Evolutionary conservation across 139 green algal genomes (phyloP), one percentile per base, ranked within the genome.

Genomic region (Zygnema cylindricum): DNA sequence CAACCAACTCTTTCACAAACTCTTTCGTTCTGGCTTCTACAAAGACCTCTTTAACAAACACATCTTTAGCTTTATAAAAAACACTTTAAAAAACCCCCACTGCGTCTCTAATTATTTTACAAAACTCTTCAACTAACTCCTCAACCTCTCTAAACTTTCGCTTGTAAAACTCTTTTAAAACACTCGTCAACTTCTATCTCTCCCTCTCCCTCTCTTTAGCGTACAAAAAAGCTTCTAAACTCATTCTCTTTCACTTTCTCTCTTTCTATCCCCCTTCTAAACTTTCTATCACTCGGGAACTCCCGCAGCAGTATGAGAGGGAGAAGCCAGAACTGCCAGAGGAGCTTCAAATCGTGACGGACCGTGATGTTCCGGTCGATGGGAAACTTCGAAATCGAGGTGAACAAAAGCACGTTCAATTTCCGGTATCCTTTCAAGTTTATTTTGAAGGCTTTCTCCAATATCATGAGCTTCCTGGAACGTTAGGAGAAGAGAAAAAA

Each of bases 321-420:
- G 7, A 63, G 49, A 63, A 7, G 49, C 49, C n/a, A n/a, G 49
- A 16, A 16, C 7, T 7, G 49, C 7, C 16, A 16, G 71, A 7
- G 71, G 71, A 11, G 43, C 71, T 43, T 35, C 7, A 38, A 84
- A 43, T 2, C 25, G 55, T 33, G 76, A 84, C 23, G 33, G 54
- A 54, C 36, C 33, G 42, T 86, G 78, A 73, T 95, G 93, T 88
- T 95, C 93, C 3, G 93, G 93, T 23, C 32, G 2, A 81, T 95
- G 93, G 0, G 63, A 55, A 0, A 90, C 88, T 76, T 95, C 92
- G 41, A 91, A 94, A 57, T 95, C 93, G 1, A 95, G 42, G 75
- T 95, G 92, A 40, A 95, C 93, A 77, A 94, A 94, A 0, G 93
- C 93, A 16, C 93, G 79, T 23, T 94, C 92, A 25, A 95, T 93